Evolutionary conservation across 805 yeast species (phyloP), one percentile per base, ranked within the genome.

Genomic region (Soucietia sequanensis): DNA sequence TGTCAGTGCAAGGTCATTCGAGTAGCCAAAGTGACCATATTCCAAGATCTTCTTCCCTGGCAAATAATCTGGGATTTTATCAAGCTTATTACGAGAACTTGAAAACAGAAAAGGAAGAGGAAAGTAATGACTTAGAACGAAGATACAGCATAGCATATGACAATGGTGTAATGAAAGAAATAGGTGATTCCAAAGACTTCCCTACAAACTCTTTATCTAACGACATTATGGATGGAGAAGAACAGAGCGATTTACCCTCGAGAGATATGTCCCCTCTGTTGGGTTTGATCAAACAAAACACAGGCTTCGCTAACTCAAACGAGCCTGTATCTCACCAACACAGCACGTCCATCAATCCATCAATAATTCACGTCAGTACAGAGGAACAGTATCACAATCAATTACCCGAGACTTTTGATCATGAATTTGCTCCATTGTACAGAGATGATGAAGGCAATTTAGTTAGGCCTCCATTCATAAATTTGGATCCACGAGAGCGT

Each of bases 381-480:
- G n/a, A n/a, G n/a, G n/a, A n/a, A n/a, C n/a, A n/a, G n/a, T n/a
- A n/a, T n/a, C n/a, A n/a, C n/a, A 15, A 27, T n/a, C 12, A 13
- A 6, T 17, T 28, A 8, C 56, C 56, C 2, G 22, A 50, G 3
- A 35, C 52, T 6, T 41, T 56, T n/a, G 64, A 60, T 26, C 59
- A 55, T 24, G 66, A 59, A 22, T 56, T 53, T 41, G 62, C 65
- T 2, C 60, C 65, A 4, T 37, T 56, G 17, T 66, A 67, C 39
- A 44, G 51, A 9, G 72, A 68, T 37, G 56, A 50, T 5, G 52
- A 58, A 1, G 72, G 72, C 8, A 58, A 63, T 28, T 42, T 63
- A 31, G 66, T 61, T 3, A 51, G 74, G 30, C 74, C 74, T 0
- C 72, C 73, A 5, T 65, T 68, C 42, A 68, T 68, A 26, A 65